Percentiles rank a stretch among this genome's conserved stretches.
These are phyloP conservation scores for Cladosporium sp. DNA, from an alignment of 2,329 filamentous ascomycete species.

Conservation along the genomic window DNA sequence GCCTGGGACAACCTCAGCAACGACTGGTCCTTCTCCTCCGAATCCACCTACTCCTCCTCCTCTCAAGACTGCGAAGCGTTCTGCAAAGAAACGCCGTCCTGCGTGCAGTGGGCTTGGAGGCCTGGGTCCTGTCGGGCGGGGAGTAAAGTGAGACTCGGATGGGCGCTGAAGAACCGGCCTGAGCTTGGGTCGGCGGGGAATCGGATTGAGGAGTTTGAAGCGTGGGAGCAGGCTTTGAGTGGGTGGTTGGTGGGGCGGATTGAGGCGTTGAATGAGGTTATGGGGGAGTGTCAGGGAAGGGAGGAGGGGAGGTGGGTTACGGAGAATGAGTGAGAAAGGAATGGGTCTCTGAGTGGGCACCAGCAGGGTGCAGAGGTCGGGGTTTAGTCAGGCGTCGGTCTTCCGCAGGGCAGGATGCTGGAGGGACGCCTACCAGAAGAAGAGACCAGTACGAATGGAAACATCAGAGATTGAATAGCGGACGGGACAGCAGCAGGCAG, in stretches of 20 bases:
- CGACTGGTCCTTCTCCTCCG: constrained; percentile 18
- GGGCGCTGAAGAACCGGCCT: constrained; percentile 15
- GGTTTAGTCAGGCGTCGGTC: too few species aligned
- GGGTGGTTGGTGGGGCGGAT: constrained; percentile 36
- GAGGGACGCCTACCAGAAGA: too few species aligned
- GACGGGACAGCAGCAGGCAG: too few species aligned
- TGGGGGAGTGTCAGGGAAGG: background rate
- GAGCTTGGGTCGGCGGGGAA: constrained; percentile 15
- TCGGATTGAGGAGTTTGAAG: constrained; percentile 18
- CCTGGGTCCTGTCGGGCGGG: constrained; percentile 33
- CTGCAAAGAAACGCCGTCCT: constrained; percentile 30
- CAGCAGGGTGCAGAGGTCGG: too few species aligned
- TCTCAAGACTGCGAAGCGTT: constrained; percentile 28
- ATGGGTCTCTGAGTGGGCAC: too few species aligned
- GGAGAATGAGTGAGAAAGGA: background rate
- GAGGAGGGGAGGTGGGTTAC: background rate
- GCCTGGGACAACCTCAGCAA: constrained; percentile 36
- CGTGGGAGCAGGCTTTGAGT: constrained; percentile 20
- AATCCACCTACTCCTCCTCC: constrained; percentile 20
- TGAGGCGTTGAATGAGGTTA: background rate
- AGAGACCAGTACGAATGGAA: too few species aligned
- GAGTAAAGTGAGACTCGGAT: constrained; percentile 27
- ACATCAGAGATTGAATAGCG: too few species aligned
- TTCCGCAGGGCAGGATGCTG: too few species aligned
- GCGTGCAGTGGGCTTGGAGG: constrained; percentile 35